phyloP scores from a whole-genome alignment of 345 rosid genomes.

The Populus simonii region DNA sequence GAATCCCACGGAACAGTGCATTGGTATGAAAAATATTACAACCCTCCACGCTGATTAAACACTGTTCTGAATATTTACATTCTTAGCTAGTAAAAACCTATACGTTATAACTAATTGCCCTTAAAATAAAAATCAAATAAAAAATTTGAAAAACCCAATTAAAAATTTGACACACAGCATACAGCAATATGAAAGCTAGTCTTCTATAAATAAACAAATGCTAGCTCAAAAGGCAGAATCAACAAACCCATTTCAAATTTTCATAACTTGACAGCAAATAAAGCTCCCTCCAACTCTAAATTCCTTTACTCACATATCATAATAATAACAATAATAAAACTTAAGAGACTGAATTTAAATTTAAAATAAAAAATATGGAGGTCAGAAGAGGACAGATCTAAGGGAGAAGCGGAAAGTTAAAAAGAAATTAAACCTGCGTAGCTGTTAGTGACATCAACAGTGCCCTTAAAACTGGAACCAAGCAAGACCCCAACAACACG shows the following conservation, averaged over 20 bases:
- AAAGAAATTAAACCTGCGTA: slow-evolving; percentile 20
- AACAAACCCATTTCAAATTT: background rate
- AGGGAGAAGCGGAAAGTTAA: background rate
- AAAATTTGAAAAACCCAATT: background rate
- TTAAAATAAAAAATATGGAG: background rate
- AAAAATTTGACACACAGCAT: background rate
- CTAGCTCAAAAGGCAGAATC: no score
- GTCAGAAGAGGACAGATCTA: background rate
- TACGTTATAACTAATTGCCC: background rate
- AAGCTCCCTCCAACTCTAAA: background rate
- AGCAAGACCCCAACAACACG: slow-evolving; percentile 32
- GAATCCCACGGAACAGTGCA: background rate
- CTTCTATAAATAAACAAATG: no score
- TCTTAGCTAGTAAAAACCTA: background rate
- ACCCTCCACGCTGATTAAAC: background rate
- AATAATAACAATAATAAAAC: background rate
- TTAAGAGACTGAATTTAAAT: background rate
- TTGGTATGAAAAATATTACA: background rate
- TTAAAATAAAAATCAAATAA: background rate
- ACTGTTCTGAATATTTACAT: background rate
- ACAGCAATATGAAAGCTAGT: background rate
- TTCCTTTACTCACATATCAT: background rate
- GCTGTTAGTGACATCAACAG: slow-evolving; percentile 32
- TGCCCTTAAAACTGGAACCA: slow-evolving; percentile 29
- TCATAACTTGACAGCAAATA: background rate